These are phyloP conservation scores for Apiotrichum siamense DNA, from an alignment of 1,284 basidiomycete species.

Conservation along the genomic window DNA sequence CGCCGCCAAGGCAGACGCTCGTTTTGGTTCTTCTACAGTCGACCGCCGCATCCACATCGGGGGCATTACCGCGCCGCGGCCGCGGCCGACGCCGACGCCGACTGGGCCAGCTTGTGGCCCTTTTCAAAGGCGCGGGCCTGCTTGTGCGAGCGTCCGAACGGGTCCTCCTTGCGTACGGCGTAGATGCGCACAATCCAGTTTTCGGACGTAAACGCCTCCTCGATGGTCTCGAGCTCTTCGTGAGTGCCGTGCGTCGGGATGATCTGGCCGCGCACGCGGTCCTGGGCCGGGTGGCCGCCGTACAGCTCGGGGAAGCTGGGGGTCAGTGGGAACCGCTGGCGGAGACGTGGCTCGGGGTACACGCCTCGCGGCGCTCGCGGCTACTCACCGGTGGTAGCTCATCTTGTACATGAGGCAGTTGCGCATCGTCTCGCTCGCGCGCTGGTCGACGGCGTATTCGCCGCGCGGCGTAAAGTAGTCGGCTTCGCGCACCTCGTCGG, in stretches of 20 bases:
- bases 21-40: neutral
- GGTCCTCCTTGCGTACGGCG: constrained; percentile 90
- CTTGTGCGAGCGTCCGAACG: constrained; percentile 79
- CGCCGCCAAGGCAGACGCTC: too few species aligned
- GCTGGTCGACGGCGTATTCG: constrained; percentile 88
- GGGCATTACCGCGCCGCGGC: neutral
- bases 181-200: constrained; percentile 99
- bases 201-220: constrained; percentile 94
- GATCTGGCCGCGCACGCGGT: constrained; percentile 76
- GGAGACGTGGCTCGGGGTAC: too few species aligned
- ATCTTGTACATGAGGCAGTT: constrained; percentile 98
- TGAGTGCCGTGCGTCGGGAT: constrained; percentile 66
- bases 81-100: neutral
- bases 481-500: constrained; percentile 90
- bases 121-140: constrained; percentile 73
- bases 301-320: constrained; percentile 79
- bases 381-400: constrained; percentile 83
- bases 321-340: too few species aligned
- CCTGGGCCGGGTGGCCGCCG: constrained; percentile 64
- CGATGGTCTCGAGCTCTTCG: constrained; percentile 68
- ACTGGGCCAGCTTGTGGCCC: constrained; percentile 48
- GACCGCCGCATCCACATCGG: neutral
- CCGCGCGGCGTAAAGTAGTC: constrained; percentile 92
- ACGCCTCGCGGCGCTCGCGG: too few species aligned
- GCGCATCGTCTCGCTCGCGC: constrained; percentile 83